Conservation (phyloP, 2,329 filamentous ascomycete genomes). For the Fusarium sp. region DNA sequence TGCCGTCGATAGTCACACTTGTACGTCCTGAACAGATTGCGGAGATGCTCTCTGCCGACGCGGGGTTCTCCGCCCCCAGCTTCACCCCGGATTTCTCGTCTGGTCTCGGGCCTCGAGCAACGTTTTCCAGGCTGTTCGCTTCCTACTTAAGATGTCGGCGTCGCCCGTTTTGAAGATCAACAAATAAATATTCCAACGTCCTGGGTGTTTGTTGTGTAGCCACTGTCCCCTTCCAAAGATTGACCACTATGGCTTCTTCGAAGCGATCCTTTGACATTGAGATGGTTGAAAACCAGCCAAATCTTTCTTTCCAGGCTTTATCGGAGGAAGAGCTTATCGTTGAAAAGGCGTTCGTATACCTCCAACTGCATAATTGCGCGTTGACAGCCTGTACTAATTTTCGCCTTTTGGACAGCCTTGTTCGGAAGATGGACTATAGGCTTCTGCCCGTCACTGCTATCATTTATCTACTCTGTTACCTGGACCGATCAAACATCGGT, state of each 20-base stretch:
- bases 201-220: not conserved
- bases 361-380: too few species aligned
- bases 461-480: not conserved
- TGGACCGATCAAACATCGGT: not conserved
- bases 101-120: not conserved
- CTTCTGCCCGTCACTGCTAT: not conserved
- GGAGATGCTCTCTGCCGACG: not conserved
- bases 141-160: not conserved
- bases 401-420: not conserved
- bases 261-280: not conserved
- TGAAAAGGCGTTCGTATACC: not conserved
- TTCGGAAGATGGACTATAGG: not conserved
- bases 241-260: not conserved
- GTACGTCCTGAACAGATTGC: not conserved
- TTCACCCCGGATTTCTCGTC: not conserved
- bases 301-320: not conserved
- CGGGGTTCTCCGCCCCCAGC: not conserved
- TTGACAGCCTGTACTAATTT: not conserved
- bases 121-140: not conserved
- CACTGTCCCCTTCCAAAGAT: not conserved
- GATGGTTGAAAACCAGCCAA: not conserved
- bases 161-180: not conserved
- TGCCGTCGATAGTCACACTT: not conserved
- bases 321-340: not conserved
- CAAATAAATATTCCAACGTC: not conserved